Base-by-base conservation (phyloP, 345 rosid genomes). In the Hevea brasiliensis region DNA sequence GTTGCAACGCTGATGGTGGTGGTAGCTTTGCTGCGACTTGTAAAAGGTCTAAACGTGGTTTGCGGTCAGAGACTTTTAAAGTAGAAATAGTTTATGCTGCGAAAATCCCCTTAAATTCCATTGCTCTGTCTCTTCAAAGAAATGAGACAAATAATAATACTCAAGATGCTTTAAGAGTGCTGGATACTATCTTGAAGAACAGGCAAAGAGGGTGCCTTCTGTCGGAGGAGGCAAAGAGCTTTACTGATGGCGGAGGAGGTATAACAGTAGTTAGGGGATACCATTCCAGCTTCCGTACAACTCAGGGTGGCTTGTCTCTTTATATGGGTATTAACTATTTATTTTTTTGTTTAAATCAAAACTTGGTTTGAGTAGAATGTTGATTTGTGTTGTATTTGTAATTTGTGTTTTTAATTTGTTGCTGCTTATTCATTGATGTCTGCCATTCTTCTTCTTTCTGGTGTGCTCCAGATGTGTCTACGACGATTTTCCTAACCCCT, bases 141-240 rank as follows among this genome's bases (percentile, higher is more conserved):
- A 60, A 29, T 67, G 87, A 81, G 71, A 70, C 83, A 54, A 86
- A 84, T 70, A 79, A 74, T 59, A 65, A 73, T 79, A 58, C 81
- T 77, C 94, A 85, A 81, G 91, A 89, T 83, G 92, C 94, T 47
- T 68, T 94, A 71, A 86, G 93, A 81, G 97, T 92, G 67, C 89
- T 94, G 74, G 97, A 92, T 77, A 88, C 81, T 72, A 81, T 81
- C 57, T 72, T 92, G 73, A 86, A 97, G 88, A 94, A 82, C 92
- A 89, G 74, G 97, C 93, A 42, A 86, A 91, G 98, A 82, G 95
- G 92, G 42, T 93, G 97, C 77, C 92, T 91, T 79, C 74, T 93
- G 84, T 94, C 92, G 24, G 81, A 85, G 61, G 85, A 87, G 65
- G 79, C 85, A 44, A 65, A 72, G 72, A 83, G 76, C 74, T 81